Percentiles rank a stretch among this genome's conserved stretches.
Evolutionary conservation across 805 yeast species (phyloP).

Genomic region (Schwanniomyces polymorphus): DNA sequence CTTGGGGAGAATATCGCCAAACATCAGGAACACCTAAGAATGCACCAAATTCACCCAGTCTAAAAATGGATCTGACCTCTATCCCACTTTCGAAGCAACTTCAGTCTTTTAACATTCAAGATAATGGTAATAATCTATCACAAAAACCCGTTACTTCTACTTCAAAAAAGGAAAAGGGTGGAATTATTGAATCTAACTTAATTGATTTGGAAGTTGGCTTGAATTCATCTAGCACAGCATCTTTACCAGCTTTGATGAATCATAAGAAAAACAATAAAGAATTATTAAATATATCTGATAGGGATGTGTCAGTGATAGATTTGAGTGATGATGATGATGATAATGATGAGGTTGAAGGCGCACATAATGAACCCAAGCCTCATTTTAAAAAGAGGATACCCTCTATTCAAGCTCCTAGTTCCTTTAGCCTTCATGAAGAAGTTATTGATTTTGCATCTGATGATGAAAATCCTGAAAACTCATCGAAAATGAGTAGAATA

Average conservation of each 20-base stretch:
- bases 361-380: slow-evolving; percentile 16
- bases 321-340: slow-evolving; percentile 24
- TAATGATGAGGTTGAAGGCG: slow-evolving; percentile 13
- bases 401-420: slow-evolving; percentile 26
- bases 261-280: slow-evolving; percentile 7
- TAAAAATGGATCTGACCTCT: neutral
- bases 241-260: slow-evolving; percentile 15
- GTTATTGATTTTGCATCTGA: slow-evolving; percentile 48
- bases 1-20: slow-evolving; percentile 31
- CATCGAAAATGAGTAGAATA: slow-evolving; percentile 38
- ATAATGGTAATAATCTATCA: neutral
- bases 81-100: neutral
- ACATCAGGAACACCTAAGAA: neutral
- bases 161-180: neutral
- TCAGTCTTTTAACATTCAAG: neutral
- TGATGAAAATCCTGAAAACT: slow-evolving; percentile 39
- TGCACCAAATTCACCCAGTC: neutral
- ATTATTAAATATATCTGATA: neutral
- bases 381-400: slow-evolving; percentile 33
- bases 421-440: slow-evolving; percentile 38
- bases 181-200: slow-evolving; percentile 22
- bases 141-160: neutral
- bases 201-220: slow-evolving; percentile 38
- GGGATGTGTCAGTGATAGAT: slow-evolving; percentile 17
- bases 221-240: slow-evolving; percentile 21